A percentile compares a stretch with the other conserved stretches of the same genome.
Evolutionary conservation across 192 early-diverging fungal species (phyloP).

Genomic region (Backusella sp.): DNA sequence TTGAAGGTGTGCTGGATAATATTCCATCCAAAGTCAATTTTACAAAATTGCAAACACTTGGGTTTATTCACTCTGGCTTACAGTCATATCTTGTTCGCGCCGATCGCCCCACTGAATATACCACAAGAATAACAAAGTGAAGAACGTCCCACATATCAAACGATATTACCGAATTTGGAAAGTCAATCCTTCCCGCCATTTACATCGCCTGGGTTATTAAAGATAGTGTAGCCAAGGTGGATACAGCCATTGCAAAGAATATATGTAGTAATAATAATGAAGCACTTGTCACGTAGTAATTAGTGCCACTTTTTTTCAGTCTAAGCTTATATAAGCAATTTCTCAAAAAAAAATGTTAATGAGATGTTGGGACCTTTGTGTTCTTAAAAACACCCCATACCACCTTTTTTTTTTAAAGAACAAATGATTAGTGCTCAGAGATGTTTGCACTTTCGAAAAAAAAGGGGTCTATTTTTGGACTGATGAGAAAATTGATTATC

Average conservation of each 20-base stretch:
- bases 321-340: not conserved
- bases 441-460: too few relatives aligned
- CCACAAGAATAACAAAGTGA: not conserved
- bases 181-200: not conserved
- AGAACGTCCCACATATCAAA: not conserved
- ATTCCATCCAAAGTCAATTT: not conserved
- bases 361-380: not conserved
- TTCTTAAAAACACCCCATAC: not conserved
- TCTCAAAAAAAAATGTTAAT: not conserved
- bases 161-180: not conserved
- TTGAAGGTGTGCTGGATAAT: not conserved
- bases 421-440: too few relatives aligned
- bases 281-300: not conserved
- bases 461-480: too few relatives aligned
- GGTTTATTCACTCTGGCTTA: conserved; percentile 8
- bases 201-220: not conserved
- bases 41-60: not conserved
- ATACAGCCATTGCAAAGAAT: not conserved
- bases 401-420: not conserved
- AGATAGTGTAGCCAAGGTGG: not conserved
- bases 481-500: too few relatives aligned
- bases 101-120: conserved; percentile 7
- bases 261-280: not conserved
- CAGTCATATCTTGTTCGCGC: not conserved
- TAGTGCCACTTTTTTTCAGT: not conserved